These are phyloP conservation scores for Xylaria digitata DNA, from an alignment of 2,329 filamentous ascomycete genomes.

Conservation along the genomic window DNA sequence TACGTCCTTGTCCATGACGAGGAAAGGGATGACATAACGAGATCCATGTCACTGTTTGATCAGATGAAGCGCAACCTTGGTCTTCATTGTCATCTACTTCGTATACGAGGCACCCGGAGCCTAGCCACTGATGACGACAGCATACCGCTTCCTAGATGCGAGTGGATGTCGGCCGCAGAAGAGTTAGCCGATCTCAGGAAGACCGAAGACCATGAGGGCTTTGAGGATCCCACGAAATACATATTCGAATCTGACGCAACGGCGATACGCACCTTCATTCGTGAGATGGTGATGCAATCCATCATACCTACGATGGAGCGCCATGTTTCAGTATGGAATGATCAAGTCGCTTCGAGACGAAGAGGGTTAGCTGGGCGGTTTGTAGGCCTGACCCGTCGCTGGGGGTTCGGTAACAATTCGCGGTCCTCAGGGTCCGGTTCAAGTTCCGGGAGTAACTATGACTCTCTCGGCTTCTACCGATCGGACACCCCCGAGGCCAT, in stretches of 20 bases:
- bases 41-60: conserved; percentile 91
- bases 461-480: conserved; percentile 82
- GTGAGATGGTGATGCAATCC: conserved; percentile 95
- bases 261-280: conserved; percentile 87
- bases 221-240: conserved; percentile 78
- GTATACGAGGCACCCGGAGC: conserved; percentile 85
- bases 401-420: conserved; percentile 79
- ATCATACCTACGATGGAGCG: conserved; percentile 97
- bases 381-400: conserved; percentile 91
- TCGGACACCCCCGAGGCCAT: conserved; percentile 88
- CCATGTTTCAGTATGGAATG: conserved; percentile 91
- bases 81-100: conserved; percentile 90
- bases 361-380: conserved; percentile 92
- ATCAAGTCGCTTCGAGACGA: conserved; percentile 91
- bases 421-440: conserved; percentile 68
- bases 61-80: conserved; percentile 99
- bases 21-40: conserved; percentile 90
- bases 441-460: conserved; percentile 74
- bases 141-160: conserved; percentile 79
- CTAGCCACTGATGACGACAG: conserved; percentile 93
- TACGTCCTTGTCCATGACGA: conserved; percentile 98
- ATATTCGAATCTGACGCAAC: conserved; percentile 94
- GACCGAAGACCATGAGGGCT: conserved; percentile 75
- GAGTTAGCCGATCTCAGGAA: conserved; percentile 80
- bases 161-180: conserved; percentile 90